A percentile compares a stretch with the other conserved stretches of the same genome.
phyloP scores from a whole-genome alignment of 345 rosid genomes.

The Eutrema yunnanense region DNA sequence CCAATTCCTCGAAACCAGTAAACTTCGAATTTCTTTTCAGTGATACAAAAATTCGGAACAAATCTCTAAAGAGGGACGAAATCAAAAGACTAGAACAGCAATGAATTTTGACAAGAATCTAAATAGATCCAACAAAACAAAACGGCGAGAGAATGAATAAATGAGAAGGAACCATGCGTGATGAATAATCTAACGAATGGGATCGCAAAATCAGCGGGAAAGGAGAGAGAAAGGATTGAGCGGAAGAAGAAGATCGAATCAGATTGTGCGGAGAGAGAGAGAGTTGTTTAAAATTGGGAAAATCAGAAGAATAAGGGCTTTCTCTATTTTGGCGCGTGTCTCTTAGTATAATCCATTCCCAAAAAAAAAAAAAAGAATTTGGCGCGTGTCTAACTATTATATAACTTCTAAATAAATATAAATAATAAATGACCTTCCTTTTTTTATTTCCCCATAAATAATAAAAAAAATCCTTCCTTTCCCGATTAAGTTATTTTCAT shows the following conservation, averaged over 20 bases:
- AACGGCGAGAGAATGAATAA: constrained; percentile 5
- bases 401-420: neutral
- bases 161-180: neutral
- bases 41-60: neutral
- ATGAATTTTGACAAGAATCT: neutral
- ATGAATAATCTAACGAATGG: constrained; percentile 7
- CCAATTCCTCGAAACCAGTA: neutral
- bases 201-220: constrained; percentile 3
- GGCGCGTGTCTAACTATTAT: constrained; percentile 25
- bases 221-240: neutral
- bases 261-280: neutral
- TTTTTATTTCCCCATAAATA: neutral
- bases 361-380: neutral
- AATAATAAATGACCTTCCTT: neutral
- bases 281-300: neutral
- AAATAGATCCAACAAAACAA: constrained; percentile 14
- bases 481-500: neutral
- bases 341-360: no score
- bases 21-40: neutral
- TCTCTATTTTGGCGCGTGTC: constrained; percentile 9
- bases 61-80: neutral
- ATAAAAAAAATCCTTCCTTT: neutral
- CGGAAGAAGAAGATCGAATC: constrained; percentile 7
- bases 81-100: neutral
- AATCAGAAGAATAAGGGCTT: neutral